phyloP scores from a whole-genome alignment of 495 filamentous ascomycete genomes.

The Lophium mytilinum region DNA sequence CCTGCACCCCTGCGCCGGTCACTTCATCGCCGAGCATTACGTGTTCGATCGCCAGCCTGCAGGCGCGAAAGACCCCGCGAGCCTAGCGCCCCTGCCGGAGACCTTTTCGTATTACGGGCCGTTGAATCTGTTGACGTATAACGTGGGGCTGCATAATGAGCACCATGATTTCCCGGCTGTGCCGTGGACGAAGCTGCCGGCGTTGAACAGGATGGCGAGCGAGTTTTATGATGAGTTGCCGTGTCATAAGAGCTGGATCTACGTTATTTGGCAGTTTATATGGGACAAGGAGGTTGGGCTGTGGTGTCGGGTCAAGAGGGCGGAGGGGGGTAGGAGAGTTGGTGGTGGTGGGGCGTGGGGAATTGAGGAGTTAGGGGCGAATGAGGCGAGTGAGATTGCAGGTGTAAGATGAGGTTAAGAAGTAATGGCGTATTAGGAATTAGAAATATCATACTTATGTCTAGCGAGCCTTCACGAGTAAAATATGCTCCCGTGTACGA shows the following conservation, averaged over 20 bases:
- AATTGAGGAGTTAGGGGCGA: constrained; percentile 46
- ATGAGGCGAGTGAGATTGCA: constrained; percentile 26
- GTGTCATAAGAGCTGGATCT: constrained; percentile 78
- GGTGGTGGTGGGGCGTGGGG: constrained; percentile 39
- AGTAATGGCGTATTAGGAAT: background rate
- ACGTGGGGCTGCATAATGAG: constrained; percentile 96
- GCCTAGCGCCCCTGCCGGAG: constrained; percentile 59
- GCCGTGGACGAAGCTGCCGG: constrained; percentile 79
- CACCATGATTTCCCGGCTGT: constrained; percentile 98
- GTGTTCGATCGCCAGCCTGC: constrained; percentile 66
- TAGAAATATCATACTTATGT: too few species aligned
- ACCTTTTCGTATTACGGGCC: constrained; percentile 96
- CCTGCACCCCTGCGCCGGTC: constrained; percentile 89
- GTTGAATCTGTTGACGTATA: constrained; percentile 88
- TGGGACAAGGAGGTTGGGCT: constrained; percentile 80
- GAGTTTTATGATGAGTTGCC: constrained; percentile 93
- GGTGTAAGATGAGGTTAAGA: constrained; percentile 20
- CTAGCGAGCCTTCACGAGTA: too few species aligned
- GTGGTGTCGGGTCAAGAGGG: constrained; percentile 87
- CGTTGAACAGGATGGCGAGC: constrained; percentile 66
- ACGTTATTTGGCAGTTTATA: constrained; percentile 92
- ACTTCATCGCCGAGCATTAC: constrained; percentile 99
- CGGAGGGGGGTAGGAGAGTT: constrained; percentile 66
- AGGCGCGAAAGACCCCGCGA: constrained; percentile 49
- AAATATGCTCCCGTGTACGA: too few species aligned